Percentiles rank a stretch among this genome's conserved stretches.
phyloP scores from a whole-genome alignment of 805 yeast genomes.

The Saccharomycopsis fodiens region DNA sequence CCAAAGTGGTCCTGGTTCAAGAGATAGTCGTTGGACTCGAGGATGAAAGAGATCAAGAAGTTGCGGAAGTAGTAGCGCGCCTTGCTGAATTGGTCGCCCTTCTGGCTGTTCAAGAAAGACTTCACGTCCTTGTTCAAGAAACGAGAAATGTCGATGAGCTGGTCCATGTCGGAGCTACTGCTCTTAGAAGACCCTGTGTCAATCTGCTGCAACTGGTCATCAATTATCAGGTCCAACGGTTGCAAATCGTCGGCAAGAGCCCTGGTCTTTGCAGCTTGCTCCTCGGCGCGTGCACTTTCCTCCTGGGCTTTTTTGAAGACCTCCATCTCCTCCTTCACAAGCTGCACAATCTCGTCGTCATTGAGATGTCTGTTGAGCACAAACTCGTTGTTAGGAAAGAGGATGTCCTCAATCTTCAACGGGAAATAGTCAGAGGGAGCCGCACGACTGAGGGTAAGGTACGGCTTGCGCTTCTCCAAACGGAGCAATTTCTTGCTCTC shows the following conservation, averaged over 20 bases:
- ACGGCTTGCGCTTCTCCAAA: slow-evolving; percentile 14
- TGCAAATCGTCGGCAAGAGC: neutral
- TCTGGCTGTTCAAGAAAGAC: slow-evolving; percentile 1
- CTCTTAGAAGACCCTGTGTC: neutral
- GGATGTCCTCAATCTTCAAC: slow-evolving; percentile 25
- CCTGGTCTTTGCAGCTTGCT: neutral
- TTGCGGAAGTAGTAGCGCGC: slow-evolving; percentile 13
- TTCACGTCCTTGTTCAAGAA: slow-evolving; percentile 9
- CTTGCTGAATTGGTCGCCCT: slow-evolving; percentile 6
- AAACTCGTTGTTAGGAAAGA: slow-evolving; percentile 33
- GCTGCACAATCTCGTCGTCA: slow-evolving; percentile 29
- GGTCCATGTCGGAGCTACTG: slow-evolving; percentile 2
- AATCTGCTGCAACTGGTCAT: slow-evolving; percentile 1
- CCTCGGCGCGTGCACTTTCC: neutral
- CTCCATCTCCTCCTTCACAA: slow-evolving; percentile 23
- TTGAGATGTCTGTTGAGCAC: slow-evolving; percentile 27
- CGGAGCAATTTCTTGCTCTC: slow-evolving; percentile 18
- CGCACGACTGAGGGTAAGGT: slow-evolving; percentile 1
- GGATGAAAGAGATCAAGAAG: slow-evolving; percentile 16
- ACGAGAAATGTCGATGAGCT: slow-evolving; percentile 11
- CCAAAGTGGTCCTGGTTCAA: slow-evolving; percentile 8
- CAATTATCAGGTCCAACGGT: slow-evolving; percentile 1
- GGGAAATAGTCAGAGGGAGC: slow-evolving; percentile 8
- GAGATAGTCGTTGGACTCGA: slow-evolving; percentile 15
- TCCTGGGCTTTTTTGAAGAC: slow-evolving; percentile 6